Conservation (phyloP, 192 early-diverging fungal species). For the Gamsiella multidivaricata region DNA sequence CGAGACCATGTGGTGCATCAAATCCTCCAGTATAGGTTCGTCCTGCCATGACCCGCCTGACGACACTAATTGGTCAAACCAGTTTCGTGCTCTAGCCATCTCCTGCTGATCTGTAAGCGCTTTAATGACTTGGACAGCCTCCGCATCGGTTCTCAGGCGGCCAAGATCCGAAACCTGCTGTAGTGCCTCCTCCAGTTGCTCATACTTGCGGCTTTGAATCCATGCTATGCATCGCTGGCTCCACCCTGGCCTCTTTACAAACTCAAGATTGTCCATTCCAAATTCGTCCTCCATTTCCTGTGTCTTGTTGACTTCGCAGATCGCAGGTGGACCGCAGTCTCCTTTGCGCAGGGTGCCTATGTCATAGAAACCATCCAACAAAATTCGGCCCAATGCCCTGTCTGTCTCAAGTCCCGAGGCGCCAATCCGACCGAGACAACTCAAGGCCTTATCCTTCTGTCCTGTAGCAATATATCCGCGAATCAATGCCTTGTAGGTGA, state of each 20-base stretch:
- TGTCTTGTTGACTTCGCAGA: constrained; percentile 1
- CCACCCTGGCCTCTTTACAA: constrained; percentile 23
- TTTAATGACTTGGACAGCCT: constrained; percentile 20
- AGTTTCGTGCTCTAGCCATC: constrained; percentile 35
- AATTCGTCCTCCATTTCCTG: background rate
- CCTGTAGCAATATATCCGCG: constrained; percentile 35
- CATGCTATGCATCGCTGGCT: constrained; percentile 18
- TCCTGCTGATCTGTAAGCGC: constrained; percentile 17
- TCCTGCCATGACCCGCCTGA: background rate
- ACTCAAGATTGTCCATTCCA: background rate
- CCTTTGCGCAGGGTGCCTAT: constrained; percentile 21
- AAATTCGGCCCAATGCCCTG: constrained; percentile 30
- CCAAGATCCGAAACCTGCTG: background rate
- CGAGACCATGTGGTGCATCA: constrained; percentile 23
- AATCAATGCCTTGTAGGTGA: constrained; percentile 43
- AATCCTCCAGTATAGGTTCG: background rate
- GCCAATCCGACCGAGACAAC: constrained; percentile 25
- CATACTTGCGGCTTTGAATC: constrained; percentile 18
- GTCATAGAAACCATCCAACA: constrained; percentile 32
- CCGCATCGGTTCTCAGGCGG: background rate
- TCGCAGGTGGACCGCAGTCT: constrained; percentile 15
- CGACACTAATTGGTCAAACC: constrained; percentile 19
- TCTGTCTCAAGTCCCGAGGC: constrained; percentile 41
- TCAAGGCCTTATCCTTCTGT: constrained; percentile 28
- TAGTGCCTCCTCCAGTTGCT: constrained; percentile 38